These are phyloP conservation scores for Pholiota adiposa DNA, from an alignment of 1,284 basidiomycete species.

Conservation along the genomic window DNA sequence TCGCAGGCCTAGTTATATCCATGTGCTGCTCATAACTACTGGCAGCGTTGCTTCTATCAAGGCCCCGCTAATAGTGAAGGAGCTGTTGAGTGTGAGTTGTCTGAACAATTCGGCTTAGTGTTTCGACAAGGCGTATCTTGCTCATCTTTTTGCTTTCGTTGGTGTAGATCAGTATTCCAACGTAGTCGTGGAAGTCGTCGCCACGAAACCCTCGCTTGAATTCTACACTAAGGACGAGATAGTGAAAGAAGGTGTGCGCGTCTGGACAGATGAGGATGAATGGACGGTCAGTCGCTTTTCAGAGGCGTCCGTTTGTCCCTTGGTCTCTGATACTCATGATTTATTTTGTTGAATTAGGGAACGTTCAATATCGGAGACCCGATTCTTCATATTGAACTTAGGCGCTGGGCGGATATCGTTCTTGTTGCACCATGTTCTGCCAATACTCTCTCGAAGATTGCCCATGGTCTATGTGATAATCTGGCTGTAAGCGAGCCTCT, in stretches of 20 bases:
- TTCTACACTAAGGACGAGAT: slow-evolving; percentile 75
- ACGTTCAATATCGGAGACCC: slow-evolving; percentile 83
- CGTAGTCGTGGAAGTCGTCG: slow-evolving; percentile 84
- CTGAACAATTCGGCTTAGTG: neutral
- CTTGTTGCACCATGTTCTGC: slow-evolving; percentile 95
- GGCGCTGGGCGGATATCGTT: slow-evolving; percentile 96
- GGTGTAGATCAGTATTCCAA: slow-evolving; percentile 57
- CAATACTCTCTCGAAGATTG: slow-evolving; percentile 93
- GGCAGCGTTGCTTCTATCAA: slow-evolving; percentile 97
- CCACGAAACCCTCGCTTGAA: slow-evolving; percentile 78
- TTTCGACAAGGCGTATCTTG: slow-evolving; percentile 2
- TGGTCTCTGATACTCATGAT: neutral
- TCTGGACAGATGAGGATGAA: slow-evolving; percentile 94
- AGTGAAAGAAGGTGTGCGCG: slow-evolving; percentile 55
- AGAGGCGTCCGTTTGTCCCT: neutral
- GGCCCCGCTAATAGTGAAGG: slow-evolving; percentile 84
- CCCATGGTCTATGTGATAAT: slow-evolving; percentile 89
- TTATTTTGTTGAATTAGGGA: slow-evolving; percentile 38
- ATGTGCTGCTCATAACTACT: slow-evolving; percentile 86
- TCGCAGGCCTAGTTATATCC: slow-evolving; percentile 49
- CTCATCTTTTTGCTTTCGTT: neutral
- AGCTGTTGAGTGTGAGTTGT: slow-evolving; percentile 68
- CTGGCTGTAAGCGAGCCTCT: slow-evolving; percentile 66
- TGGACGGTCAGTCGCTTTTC: slow-evolving; percentile 67
- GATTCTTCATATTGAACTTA: slow-evolving; percentile 94